A percentile compares a stretch with the other conserved stretches of the same genome.
Conservation (phyloP, 1,284 basidiomycete genomes). For the Leccinum solheimii region DNA sequence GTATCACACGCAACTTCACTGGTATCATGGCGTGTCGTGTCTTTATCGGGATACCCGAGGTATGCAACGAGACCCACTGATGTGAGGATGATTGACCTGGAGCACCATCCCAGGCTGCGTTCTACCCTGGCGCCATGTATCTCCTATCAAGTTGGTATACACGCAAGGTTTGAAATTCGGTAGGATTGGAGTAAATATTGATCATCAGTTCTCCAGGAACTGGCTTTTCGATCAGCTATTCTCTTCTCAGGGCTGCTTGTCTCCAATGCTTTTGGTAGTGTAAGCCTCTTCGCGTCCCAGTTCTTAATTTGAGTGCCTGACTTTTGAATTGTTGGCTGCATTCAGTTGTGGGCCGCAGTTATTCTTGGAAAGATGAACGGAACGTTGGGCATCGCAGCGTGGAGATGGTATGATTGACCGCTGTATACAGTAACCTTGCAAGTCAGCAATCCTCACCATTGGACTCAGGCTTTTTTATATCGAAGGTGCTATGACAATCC, state of each 20-base stretch:
- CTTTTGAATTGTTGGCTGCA: not conserved
- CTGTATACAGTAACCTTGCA: not conserved
- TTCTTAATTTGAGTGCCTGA: constrained; percentile 34
- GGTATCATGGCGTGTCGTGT: constrained; percentile 60
- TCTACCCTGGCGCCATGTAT: constrained; percentile 64
- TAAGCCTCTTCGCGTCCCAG: constrained; percentile 42
- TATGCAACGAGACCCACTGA: constrained; percentile 13
- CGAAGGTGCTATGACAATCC: constrained; percentile 61
- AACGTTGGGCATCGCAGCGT: constrained; percentile 63
- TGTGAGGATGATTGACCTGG: not conserved
- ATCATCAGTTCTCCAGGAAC: constrained; percentile 44
- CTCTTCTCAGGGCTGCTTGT: constrained; percentile 68
- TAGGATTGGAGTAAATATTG: not conserved
- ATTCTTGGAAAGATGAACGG: constrained; percentile 72
- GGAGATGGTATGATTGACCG: constrained; percentile 56
- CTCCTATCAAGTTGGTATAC: constrained; percentile 69
- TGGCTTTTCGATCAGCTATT: constrained; percentile 68
- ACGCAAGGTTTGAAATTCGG: constrained; percentile 42
- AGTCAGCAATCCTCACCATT: not conserved
- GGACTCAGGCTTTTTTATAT: constrained; percentile 56
- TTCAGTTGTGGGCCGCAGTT: constrained; percentile 50
- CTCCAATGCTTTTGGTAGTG: constrained; percentile 75
- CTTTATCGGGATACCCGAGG: constrained; percentile 66
- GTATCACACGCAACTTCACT: constrained; percentile 55
- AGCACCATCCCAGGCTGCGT: constrained; percentile 47